These are phyloP conservation scores for Raffaelea albimanens DNA, from an alignment of 2,329 filamentous ascomycete genomes.

Conservation along the genomic window DNA sequence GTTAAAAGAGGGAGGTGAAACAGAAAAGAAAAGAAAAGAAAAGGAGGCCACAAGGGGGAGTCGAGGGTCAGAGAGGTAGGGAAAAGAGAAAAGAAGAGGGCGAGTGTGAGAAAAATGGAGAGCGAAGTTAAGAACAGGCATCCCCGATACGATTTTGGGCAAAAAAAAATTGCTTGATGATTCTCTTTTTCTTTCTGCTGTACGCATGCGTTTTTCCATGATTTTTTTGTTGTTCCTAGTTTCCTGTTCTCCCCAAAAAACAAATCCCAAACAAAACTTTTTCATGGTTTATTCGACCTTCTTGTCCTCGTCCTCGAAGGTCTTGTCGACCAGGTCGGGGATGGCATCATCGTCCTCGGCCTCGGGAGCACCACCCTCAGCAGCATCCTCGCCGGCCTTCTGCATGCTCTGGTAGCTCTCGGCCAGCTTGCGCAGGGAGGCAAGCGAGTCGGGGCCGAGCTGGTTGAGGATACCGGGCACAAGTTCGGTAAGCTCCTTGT, in stretches of 20 bases:
- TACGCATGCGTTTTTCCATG: not conserved
- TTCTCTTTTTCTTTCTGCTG: not conserved
- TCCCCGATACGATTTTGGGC: too few species aligned
- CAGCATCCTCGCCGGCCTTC: constrained; percentile 70
- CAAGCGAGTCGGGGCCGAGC: constrained; percentile 94
- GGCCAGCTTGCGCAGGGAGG: constrained; percentile 93
- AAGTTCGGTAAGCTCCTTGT: constrained; percentile 99
- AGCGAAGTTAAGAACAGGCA: too few species aligned
- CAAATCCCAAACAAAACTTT: not conserved
- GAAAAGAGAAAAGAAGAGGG: too few species aligned
- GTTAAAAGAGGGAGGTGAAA: too few species aligned
- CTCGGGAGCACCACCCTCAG: constrained; percentile 69
- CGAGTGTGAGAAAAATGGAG: too few species aligned
- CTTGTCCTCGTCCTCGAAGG: constrained; percentile 87
- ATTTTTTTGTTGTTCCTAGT: not conserved
- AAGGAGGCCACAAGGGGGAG: too few species aligned
- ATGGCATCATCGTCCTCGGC: constrained; percentile 86
- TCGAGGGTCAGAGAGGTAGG: too few species aligned
- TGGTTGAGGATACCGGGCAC: constrained; percentile 99
- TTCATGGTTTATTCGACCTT: constrained; percentile 69
- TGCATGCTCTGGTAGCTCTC: constrained; percentile 99
- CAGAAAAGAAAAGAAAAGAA: too few species aligned
- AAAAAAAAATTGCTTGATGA: too few species aligned
- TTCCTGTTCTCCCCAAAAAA: too few species aligned
- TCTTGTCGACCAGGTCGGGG: constrained; percentile 93